Evolutionary conservation across 441 rosid species (phyloP), one percentile per base, ranked within the genome.

Genomic region (Pelargonium cotyledonis): DNA sequence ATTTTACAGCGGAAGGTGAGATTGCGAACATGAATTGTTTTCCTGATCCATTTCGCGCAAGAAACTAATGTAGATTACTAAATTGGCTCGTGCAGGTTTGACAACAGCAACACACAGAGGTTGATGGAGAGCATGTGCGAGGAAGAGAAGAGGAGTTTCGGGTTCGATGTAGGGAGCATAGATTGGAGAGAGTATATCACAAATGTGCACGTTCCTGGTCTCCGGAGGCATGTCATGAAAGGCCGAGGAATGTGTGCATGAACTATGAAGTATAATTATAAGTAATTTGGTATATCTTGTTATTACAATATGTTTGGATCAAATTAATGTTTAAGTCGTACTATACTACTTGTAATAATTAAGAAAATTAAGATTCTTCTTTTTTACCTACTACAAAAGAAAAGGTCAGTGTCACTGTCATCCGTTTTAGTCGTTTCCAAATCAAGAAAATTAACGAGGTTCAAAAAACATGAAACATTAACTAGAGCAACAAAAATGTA

Each of bases 1-100:
- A 64, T 91, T 91, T 69, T 89, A 95, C 70, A 84, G 86, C 29
- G 97, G 99, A 83, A 86, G 96, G 96, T 88, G 62, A 75, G 75
- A 14, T 16, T 15, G 16, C n/a, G 0, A 10, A 55, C 11, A 2
- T 19, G 38, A 35, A 35, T 35, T 4, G 38, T 35, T 35, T 35
- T 35, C 38, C 3, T 35, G 38, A 35, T 5, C 38, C 6, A 35
- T 5, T n/a, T 47, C 14, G 8, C 2, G 29, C 9, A 18, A 35
- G 7, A 53, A 44, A 29, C 65, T 10, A 14, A 8, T 7, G 18
- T 18, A 12, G 9, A 3, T 4, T 26, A 26, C 31, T 26, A 2
- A 26, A 26, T 26, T 26, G 31, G 31, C 3, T 6, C 31, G 31
- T 12, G 71, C 85, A 90, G 97, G 80, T 94, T 89, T 71, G 99